Conservation (phyloP, 1,139 yeast species). For the Kazachstania sp. region DNA sequence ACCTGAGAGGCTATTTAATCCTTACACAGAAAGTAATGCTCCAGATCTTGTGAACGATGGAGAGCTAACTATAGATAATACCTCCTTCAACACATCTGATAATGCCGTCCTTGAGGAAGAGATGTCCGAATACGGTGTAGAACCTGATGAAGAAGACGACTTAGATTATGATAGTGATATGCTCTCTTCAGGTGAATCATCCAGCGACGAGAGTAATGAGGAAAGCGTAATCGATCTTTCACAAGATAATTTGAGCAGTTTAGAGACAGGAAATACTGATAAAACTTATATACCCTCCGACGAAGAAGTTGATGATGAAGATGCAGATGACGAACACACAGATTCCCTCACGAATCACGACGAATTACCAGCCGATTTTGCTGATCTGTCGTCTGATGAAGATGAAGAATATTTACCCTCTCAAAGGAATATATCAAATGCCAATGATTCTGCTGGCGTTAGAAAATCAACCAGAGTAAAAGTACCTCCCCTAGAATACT, state of each 20-base stretch:
- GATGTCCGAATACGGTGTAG: constrained; percentile 4
- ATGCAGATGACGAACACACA: constrained; percentile 3
- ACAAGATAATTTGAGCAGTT: background rate
- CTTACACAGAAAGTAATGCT: constrained; percentile 14
- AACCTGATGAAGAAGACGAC: constrained; percentile 1
- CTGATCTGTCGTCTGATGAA: background rate
- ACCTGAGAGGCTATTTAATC: constrained; percentile 2
- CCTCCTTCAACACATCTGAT: constrained; percentile 27
- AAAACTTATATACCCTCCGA: constrained; percentile 9
- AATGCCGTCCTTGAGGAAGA: constrained; percentile 28
- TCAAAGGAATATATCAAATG: background rate
- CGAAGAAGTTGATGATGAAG: constrained; percentile 10
- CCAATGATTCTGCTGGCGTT: constrained; percentile 11
- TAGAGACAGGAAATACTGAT: constrained; percentile 9
- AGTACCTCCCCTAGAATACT: constrained; percentile 69
- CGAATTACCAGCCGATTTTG: background rate
- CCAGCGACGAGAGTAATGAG: background rate
- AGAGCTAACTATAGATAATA: constrained; percentile 21
- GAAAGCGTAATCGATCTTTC: background rate
- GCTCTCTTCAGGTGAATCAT: background rate
- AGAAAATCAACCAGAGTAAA: constrained; percentile 56
- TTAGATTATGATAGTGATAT: background rate
- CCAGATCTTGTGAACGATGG: constrained; percentile 30
- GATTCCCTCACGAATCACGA: constrained; percentile 8
- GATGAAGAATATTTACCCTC: constrained; percentile 24